Percentiles rank a stretch among this genome's conserved stretches.
phyloP scores from a whole-genome alignment of 2,329 filamentous ascomycete genomes.

The Colletotrichum paranaense region DNA sequence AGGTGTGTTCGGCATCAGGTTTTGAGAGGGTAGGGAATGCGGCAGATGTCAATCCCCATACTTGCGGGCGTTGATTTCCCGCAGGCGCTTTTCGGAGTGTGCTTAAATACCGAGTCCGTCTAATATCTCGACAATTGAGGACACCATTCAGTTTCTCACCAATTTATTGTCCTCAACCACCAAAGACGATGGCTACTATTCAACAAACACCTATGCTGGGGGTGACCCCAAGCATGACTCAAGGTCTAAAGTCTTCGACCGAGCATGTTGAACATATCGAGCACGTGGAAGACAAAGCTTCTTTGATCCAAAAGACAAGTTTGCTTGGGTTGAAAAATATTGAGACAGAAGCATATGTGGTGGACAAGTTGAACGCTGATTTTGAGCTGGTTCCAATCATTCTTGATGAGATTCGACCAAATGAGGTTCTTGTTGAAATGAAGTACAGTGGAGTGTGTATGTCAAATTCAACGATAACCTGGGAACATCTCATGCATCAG shows the following conservation, averaged over 20 bases:
- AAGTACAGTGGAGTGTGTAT: slow-evolving; percentile 86
- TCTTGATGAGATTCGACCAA: slow-evolving; percentile 58
- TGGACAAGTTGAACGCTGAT: slow-evolving; percentile 14
- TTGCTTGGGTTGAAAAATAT: background rate
- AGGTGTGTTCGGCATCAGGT: background rate
- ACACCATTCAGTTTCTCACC: background rate
- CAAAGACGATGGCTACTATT: background rate
- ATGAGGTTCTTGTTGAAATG: slow-evolving; percentile 92
- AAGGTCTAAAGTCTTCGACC: background rate
- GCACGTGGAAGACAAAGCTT: background rate
- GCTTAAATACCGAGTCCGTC: background rate
- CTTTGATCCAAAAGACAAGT: background rate
- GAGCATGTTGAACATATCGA: background rate
- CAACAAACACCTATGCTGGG: background rate
- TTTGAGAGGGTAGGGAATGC: no score
- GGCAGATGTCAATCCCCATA: background rate
- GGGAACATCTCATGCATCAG: background rate
- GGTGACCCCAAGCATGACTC: background rate
- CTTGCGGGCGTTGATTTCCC: background rate
- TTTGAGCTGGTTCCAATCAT: slow-evolving; percentile 22
- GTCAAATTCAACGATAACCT: background rate
- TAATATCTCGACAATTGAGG: no score
- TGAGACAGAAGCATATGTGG: slow-evolving; percentile 20
- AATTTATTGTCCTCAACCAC: background rate
- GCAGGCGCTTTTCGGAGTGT: background rate